A percentile compares a stretch with the other conserved stretches of the same genome.
These are phyloP conservation scores for Xylariaceae sp. DNA, from an alignment of 2,329 filamentous ascomycete species.

Conservation along the genomic window DNA sequence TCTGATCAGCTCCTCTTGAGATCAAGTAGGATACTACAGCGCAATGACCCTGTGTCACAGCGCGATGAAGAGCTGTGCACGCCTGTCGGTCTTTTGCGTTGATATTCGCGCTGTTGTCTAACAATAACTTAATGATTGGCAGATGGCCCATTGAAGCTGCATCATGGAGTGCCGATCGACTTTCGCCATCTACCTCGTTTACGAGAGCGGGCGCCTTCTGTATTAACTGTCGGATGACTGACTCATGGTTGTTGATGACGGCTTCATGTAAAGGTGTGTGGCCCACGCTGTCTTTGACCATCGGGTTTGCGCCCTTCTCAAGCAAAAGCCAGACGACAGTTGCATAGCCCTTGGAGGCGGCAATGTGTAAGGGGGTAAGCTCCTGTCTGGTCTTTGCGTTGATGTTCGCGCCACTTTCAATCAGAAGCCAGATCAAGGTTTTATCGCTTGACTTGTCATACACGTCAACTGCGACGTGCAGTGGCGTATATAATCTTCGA, in stretches of 20 bases:
- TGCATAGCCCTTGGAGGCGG: slow-evolving; percentile 3
- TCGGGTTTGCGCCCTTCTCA: slow-evolving; percentile 7
- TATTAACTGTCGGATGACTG: neutral
- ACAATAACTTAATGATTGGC: neutral
- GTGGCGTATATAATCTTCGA: neutral
- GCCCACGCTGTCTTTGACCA: slow-evolving; percentile 1
- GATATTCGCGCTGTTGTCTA: neutral
- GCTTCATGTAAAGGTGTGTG: slow-evolving; percentile 5
- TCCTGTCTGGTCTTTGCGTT: slow-evolving; percentile 2
- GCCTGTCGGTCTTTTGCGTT: slow-evolving; percentile 1
- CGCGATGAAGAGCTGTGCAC: slow-evolving; percentile 5
- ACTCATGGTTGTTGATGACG: slow-evolving; percentile 1
- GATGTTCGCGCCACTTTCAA: slow-evolving; percentile 4
- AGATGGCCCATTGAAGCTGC: slow-evolving; percentile 6
- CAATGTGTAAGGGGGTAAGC: slow-evolving; percentile 5
- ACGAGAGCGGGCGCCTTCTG: neutral
- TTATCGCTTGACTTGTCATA: neutral
- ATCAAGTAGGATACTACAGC: slow-evolving; percentile 3
- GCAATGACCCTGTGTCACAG: slow-evolving; percentile 1
- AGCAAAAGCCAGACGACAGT: slow-evolving; percentile 5
- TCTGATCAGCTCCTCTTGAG: neutral
- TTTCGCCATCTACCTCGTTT: neutral
- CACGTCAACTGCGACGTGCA: slow-evolving; percentile 5
- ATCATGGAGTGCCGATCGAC: slow-evolving; percentile 5
- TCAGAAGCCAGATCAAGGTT: slow-evolving; percentile 4